These are phyloP conservation scores for Termitomyces sp. DNA, from an alignment of 768 basidiomycete species.

Conservation along the genomic window DNA sequence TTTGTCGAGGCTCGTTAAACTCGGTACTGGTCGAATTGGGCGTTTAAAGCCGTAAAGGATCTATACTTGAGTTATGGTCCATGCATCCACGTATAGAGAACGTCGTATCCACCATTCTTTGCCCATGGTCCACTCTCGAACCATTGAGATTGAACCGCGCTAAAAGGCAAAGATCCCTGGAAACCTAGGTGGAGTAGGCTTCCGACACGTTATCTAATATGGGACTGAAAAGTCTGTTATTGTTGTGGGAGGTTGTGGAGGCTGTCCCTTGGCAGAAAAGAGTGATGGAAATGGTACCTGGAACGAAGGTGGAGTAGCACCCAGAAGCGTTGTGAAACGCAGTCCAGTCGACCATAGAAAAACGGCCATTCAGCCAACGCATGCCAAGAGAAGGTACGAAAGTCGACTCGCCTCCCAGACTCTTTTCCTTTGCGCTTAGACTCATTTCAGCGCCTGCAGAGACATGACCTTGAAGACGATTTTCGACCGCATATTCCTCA, in stretches of 20 bases:
- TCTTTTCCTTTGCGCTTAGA: conserved; percentile 87
- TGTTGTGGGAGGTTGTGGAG: conserved; percentile 84
- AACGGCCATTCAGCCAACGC: background rate
- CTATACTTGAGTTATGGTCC: conserved; percentile 16
- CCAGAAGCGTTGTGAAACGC: conserved; percentile 90
- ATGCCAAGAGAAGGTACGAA: background rate
- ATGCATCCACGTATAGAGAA: conserved; percentile 28
- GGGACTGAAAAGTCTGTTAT: conserved; percentile 91
- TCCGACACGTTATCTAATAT: conserved; percentile 92
- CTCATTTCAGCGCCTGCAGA: conserved; percentile 95
- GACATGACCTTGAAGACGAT: conserved; percentile 84
- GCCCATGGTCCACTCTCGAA: conserved; percentile 97
- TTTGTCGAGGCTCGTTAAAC: conserved; percentile 74
- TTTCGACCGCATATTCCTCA: conserved; percentile 89
- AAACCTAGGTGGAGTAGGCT: conserved; percentile 86
- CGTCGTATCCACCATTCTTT: conserved; percentile 94
- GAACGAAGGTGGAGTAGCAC: conserved; percentile 62
- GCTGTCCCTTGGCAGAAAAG: conserved; percentile 25
- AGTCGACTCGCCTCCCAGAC: conserved; percentile 71
- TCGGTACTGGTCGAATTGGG: conserved; percentile 9
- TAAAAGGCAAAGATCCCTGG: conserved; percentile 78
- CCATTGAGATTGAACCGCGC: conserved; percentile 95
- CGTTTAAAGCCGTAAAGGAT: conserved; percentile 5
- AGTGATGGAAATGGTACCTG: conserved; percentile 36
- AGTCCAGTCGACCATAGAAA: conserved; percentile 81